These are phyloP conservation scores for Solanum etuberosum DNA, from an alignment of 257 asterid species.

Conservation along the genomic window DNA sequence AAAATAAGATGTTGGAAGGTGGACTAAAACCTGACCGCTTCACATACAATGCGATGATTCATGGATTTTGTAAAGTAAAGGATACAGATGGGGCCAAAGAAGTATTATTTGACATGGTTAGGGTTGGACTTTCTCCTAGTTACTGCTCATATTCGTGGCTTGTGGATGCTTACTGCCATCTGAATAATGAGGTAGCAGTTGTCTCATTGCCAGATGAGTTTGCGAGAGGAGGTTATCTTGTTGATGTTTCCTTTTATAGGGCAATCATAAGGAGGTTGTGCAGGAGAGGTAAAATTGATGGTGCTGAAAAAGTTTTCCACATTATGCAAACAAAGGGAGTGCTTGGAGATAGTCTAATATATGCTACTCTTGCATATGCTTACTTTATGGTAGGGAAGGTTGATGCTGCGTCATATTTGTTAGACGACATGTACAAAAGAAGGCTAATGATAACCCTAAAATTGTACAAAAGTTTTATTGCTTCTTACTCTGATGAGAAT, in stretches of 20 bases:
- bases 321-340: slow-evolving; percentile 57
- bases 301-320: slow-evolving; percentile 45
- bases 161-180: slow-evolving; percentile 48
- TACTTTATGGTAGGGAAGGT: slow-evolving; percentile 40
- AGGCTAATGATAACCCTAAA: slow-evolving; percentile 56
- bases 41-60: slow-evolving; percentile 73
- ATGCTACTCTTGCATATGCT: slow-evolving; percentile 56
- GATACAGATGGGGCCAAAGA: slow-evolving; percentile 52
- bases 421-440: slow-evolving; percentile 70
- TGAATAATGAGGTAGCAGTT: slow-evolving; percentile 39
- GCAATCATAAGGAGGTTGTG: slow-evolving; percentile 62
- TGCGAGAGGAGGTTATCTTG: slow-evolving; percentile 39
- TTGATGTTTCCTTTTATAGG: slow-evolving; percentile 58
- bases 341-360: slow-evolving; percentile 52
- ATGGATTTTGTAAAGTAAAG: slow-evolving; percentile 58
- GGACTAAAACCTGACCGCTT: slow-evolving; percentile 66
- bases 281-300: slow-evolving; percentile 49
- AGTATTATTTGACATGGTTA: slow-evolving; percentile 45
- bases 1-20: slow-evolving; percentile 60
- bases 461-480: slow-evolving; percentile 41
- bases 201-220: slow-evolving; percentile 51
- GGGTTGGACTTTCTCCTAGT: slow-evolving; percentile 53
- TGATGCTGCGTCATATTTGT: slow-evolving; percentile 28
- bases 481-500: slow-evolving; percentile 33
- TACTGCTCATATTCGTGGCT: slow-evolving; percentile 55